These are phyloP conservation scores for Xylaria intraflava DNA, from an alignment of 495 filamentous ascomycete species.

Conservation along the genomic window DNA sequence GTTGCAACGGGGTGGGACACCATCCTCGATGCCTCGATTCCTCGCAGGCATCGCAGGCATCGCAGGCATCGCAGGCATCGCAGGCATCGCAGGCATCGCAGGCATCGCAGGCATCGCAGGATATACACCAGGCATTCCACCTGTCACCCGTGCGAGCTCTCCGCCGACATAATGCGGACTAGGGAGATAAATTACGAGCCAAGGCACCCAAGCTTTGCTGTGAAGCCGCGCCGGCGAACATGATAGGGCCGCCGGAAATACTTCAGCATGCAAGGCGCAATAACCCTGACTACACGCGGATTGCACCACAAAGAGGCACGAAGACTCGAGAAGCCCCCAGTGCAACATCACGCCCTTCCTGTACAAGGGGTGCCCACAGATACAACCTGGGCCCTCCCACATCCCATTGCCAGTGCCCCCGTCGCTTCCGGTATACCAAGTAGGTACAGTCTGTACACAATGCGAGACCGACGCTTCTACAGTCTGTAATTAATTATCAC, in stretches of 20 bases:
- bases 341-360: constrained; percentile 3
- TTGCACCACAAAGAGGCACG: background rate
- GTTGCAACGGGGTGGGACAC: no score
- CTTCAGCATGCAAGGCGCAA: background rate
- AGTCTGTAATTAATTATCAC: background rate
- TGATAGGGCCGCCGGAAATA: background rate
- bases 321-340: background rate
- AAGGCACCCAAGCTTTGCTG: background rate
- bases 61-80: no score
- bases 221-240: background rate
- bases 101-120: no score
- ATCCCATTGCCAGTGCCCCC: background rate
- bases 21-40: no score
- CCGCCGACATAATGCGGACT: no score
- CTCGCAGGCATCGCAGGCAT: no score
- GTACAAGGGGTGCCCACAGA: background rate
- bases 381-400: background rate
- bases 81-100: no score
- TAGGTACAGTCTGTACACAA: no score
- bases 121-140: no score
- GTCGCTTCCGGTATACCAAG: constrained; percentile 3
- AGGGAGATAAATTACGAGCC: no score
- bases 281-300: background rate
- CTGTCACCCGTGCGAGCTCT: no score
- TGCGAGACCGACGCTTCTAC: no score